Conservation (phyloP, 2,329 filamentous ascomycete genomes). For the Arachnomyces sp. region DNA sequence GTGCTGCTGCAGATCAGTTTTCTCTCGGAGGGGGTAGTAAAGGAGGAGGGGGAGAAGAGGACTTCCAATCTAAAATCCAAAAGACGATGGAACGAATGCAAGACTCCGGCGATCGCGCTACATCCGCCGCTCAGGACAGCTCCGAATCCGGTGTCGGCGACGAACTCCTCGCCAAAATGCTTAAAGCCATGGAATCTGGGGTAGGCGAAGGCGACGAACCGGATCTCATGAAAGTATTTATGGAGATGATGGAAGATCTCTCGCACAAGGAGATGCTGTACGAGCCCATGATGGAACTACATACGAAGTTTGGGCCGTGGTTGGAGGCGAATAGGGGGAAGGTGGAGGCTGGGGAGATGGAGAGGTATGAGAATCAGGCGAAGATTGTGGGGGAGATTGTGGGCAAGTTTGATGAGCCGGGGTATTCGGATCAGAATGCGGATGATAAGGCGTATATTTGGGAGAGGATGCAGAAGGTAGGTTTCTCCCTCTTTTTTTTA, state of each 20-base stretch:
- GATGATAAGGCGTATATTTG: slow-evolving; percentile 86
- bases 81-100: slow-evolving; percentile 96
- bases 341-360: slow-evolving; percentile 59
- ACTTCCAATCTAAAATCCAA: slow-evolving; percentile 86
- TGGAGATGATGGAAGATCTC: slow-evolving; percentile 98
- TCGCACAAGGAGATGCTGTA: slow-evolving; percentile 98
- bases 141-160: slow-evolving; percentile 44
- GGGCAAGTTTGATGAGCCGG: slow-evolving; percentile 70
- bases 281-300: slow-evolving; percentile 95
- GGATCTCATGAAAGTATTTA: slow-evolving; percentile 87
- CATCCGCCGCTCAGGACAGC: slow-evolving; percentile 59
- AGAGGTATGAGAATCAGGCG: slow-evolving; percentile 74
- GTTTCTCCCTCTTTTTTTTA: slow-evolving; percentile 17
- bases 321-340: slow-evolving; percentile 64
- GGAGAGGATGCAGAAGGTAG: slow-evolving; percentile 93
- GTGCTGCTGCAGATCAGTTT: slow-evolving; percentile 11
- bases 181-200: slow-evolving; percentile 72
- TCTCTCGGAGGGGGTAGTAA: slow-evolving; percentile 12
- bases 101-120: slow-evolving; percentile 74
- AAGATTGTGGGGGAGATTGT: slow-evolving; percentile 77
- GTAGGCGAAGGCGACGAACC: slow-evolving; percentile 58
- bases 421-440: slow-evolving; percentile 73
- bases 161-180: slow-evolving; percentile 82
- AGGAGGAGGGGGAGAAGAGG: slow-evolving; percentile 50
- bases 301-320: slow-evolving; percentile 89